Base-by-base conservation (phyloP, 2,329 filamentous ascomycete genomes). In the Exophiala xenobiotica region DNA sequence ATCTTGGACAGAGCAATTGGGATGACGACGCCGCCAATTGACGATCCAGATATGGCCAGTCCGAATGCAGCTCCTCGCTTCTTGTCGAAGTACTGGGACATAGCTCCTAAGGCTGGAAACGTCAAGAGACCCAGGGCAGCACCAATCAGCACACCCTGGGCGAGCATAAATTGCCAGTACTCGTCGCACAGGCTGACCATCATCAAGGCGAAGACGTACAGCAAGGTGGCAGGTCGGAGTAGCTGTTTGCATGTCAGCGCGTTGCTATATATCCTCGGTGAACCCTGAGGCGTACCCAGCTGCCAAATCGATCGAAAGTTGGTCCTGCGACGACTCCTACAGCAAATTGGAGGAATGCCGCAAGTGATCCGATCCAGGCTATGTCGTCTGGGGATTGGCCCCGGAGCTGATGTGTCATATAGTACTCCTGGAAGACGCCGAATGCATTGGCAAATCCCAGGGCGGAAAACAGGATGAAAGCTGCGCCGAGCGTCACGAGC, bases 281-380 rank as follows among this genome's bases (percentile, higher is more conserved):
- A 18, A 22, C n/a, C 14, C 31, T 16, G n/a, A 29, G 19, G 14
- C 39, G 14, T 43, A 14, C 54, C 56, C 11, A 63, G 20, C 43
- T 27, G 27, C 50, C 50, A 35, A 35, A 51, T 58, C 73, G 70
- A 65, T 96, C 91, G 64, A 96, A 96, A 18, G 95, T 73, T 0
- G 91, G 90, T 0, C 91, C 91, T 44, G 93, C 83, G 61, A 93
- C 89, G 22, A 95, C 79, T 23, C 90, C 90, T 45, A 88, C 84
- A 63, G 91, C 87, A 69, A 96, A 93, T 49, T 85, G 80, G 14
- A 96, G 73, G 62, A 93, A 95, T 5, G 87, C 82, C 64, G 90
- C 92, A 39, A 95, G 71, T 48, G 86, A 86, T 63, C 93, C 92
- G 56, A 96, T 88, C 90, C 90, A 96, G 6, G 88, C 88, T 22